These are phyloP conservation scores for Phlebiopsis gigantea DNA, from an alignment of 768 basidiomycete species.

Conservation along the genomic window DNA sequence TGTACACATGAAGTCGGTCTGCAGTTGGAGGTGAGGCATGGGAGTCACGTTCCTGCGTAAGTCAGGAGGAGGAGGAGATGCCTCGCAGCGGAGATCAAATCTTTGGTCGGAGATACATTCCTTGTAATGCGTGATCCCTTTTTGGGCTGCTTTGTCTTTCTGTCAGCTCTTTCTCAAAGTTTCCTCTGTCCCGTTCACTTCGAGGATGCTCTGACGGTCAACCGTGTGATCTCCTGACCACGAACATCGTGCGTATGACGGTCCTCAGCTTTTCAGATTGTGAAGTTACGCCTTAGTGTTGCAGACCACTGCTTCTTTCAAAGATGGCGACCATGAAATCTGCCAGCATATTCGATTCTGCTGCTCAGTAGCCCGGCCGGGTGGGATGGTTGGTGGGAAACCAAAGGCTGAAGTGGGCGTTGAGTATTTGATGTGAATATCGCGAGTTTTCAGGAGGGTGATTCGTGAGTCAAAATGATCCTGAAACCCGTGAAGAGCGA, in stretches of 20 bases:
- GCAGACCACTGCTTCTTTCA: too few species aligned
- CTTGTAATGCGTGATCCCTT: background rate
- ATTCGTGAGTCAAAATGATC: background rate
- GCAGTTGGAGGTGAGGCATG: too few species aligned
- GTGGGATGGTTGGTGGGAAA: background rate
- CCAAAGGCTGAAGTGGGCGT: background rate
- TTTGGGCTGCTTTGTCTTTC: background rate
- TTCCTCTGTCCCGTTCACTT: background rate
- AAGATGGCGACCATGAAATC: background rate
- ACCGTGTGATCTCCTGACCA: too few species aligned
- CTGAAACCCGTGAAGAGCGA: background rate
- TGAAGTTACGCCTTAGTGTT: too few species aligned
- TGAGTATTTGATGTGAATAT: background rate
- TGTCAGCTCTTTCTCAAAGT: background rate
- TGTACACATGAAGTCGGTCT: too few species aligned
- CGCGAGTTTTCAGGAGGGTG: background rate
- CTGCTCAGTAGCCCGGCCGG: background rate
- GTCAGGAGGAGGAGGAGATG: too few species aligned
- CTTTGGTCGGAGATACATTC: too few species aligned
- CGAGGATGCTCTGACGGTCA: too few species aligned
- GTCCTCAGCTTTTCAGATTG: too few species aligned
- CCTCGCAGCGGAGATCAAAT: too few species aligned
- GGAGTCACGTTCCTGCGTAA: too few species aligned
- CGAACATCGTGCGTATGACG: too few species aligned
- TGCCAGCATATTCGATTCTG: background rate